Conservation (phyloP, 2,329 filamentous ascomycete genomes). For the Fonsecaea monophora region DNA sequence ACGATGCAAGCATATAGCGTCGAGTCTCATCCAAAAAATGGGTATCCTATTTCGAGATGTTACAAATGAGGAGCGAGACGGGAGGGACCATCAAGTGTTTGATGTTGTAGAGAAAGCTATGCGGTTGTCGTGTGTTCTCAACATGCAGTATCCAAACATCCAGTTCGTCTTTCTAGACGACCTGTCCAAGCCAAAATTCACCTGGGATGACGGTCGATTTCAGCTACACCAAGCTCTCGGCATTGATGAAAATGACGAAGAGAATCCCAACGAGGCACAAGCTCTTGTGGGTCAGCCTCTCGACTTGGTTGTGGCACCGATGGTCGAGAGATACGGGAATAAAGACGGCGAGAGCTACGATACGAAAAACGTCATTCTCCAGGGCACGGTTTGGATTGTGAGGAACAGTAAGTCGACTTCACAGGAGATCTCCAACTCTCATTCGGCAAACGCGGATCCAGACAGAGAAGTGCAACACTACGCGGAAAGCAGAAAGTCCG, state of each 20-base stretch:
- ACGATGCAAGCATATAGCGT: not conserved
- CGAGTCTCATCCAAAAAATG: not conserved
- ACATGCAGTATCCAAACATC: not conserved
- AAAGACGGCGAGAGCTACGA: conserved; percentile 2
- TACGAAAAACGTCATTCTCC: not conserved
- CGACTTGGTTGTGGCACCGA: not conserved
- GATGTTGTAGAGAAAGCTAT: not conserved
- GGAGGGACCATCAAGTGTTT: not conserved
- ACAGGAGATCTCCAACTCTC: not conserved
- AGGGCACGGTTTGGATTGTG: not conserved
- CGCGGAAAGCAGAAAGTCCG: not conserved
- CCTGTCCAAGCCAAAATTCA: not conserved
- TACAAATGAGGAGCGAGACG: not conserved
- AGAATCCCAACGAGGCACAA: not conserved
- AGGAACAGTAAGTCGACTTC: not conserved
- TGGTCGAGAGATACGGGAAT: not conserved
- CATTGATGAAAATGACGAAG: not conserved
- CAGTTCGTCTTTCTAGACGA: not conserved
- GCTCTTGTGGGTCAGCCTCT: not conserved
- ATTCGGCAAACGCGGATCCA: not conserved
- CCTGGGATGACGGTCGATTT: not conserved
- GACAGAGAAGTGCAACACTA: not conserved
- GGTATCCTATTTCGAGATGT: not conserved
- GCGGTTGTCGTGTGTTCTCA: not conserved
- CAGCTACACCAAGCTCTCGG: not conserved